These are phyloP conservation scores for Umbelopsis sp. DNA, from an alignment of 371 early-diverging fungal species.

Conservation along the genomic window DNA sequence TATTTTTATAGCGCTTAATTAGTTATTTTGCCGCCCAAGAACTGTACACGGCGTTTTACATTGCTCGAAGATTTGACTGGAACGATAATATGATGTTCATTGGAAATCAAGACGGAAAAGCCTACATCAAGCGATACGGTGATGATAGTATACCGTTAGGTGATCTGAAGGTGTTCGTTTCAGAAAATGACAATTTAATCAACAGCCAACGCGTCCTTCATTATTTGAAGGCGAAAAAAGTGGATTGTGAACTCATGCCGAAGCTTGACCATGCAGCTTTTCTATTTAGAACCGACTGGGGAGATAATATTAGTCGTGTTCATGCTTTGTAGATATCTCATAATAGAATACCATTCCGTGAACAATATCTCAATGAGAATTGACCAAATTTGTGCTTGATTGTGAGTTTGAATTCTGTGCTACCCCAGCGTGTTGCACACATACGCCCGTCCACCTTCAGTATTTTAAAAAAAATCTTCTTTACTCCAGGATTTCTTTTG, in stretches of 20 bases:
- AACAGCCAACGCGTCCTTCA: slow-evolving; percentile 34
- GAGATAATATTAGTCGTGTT: slow-evolving; percentile 24
- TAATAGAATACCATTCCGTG: background rate
- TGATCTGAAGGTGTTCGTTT: slow-evolving; percentile 44
- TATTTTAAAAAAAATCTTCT: background rate
- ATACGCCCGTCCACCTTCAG: background rate
- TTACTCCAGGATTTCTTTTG: background rate
- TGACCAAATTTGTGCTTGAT: slow-evolving; percentile 9
- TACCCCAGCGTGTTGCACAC: slow-evolving; percentile 3
- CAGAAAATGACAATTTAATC: slow-evolving; percentile 52
- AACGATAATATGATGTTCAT: slow-evolving; percentile 55
- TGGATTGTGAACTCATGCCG: slow-evolving; percentile 44
- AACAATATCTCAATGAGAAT: background rate
- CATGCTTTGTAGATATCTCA: background rate
- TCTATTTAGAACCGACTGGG: slow-evolving; percentile 46
- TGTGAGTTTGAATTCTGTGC: slow-evolving; percentile 11
- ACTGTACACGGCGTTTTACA: slow-evolving; percentile 63
- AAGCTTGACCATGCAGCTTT: slow-evolving; percentile 55
- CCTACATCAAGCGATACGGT: background rate
- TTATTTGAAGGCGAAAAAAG: slow-evolving; percentile 34
- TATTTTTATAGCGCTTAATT: slow-evolving; percentile 44
- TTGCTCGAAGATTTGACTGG: slow-evolving; percentile 71
- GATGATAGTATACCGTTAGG: slow-evolving; percentile 26
- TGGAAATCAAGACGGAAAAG: slow-evolving; percentile 14
- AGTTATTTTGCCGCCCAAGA: slow-evolving; percentile 67